Conservation (phyloP, 2,329 filamentous ascomycete genomes). For the Pseudogymnoascus sp. region DNA sequence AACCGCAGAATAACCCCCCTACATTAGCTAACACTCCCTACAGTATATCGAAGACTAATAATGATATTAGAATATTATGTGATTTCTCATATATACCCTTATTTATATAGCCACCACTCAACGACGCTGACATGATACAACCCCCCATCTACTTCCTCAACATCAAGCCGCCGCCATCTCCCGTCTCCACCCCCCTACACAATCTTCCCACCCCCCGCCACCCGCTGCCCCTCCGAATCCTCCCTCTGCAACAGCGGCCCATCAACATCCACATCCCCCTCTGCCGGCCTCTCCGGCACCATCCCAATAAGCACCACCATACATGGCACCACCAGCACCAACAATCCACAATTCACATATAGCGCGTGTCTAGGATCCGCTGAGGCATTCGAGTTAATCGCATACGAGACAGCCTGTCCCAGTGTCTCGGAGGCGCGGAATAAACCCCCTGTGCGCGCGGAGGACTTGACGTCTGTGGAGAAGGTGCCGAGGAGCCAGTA, state of each 20-base stretch:
- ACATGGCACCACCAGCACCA: slow-evolving; percentile 13
- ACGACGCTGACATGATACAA: neutral
- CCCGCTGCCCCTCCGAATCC: neutral
- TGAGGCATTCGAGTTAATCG: slow-evolving; percentile 22
- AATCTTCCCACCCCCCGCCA: neutral
- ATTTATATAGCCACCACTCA: neutral
- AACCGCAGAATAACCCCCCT: too few species aligned
- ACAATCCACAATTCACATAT: slow-evolving; percentile 16
- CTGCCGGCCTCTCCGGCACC: slow-evolving; percentile 12
- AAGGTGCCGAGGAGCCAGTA: slow-evolving; percentile 34
- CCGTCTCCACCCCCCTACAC: neutral
- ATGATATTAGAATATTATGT: neutral
- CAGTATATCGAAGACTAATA: too few species aligned
- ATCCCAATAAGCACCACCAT: slow-evolving; percentile 14
- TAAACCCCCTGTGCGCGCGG: slow-evolving; percentile 25
- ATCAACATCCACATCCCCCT: slow-evolving; percentile 12
- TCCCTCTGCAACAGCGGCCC: neutral
- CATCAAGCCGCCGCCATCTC: neutral
- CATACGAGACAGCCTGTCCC: slow-evolving; percentile 28
- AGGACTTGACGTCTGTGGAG: slow-evolving; percentile 28
- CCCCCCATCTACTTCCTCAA: neutral
- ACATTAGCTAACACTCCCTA: too few species aligned
- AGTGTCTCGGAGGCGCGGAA: slow-evolving; percentile 26
- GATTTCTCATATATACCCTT: neutral
- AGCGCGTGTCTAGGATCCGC: slow-evolving; percentile 12